Conservation (phyloP, 2,329 filamentous ascomycete genomes). For the Chaetomiaceae sp. region DNA sequence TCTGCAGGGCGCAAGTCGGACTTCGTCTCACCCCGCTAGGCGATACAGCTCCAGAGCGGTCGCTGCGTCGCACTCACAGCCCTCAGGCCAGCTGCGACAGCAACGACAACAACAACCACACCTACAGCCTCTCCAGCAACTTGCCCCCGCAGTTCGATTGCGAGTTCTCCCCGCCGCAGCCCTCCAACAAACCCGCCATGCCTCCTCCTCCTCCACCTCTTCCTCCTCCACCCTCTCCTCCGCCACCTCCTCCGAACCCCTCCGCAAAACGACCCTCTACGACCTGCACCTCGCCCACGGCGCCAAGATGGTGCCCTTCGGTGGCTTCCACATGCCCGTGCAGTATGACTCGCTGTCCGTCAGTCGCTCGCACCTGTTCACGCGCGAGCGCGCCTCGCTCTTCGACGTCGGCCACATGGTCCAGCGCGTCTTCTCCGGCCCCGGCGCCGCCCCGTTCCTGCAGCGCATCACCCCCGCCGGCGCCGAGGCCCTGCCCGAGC, state of each 20-base stretch:
- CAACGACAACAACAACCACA: neutral
- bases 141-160: neutral
- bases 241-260: conserved; percentile 13
- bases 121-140: neutral
- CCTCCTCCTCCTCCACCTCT: conserved; percentile 20
- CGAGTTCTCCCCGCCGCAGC: neutral
- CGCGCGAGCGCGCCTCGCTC: conserved; percentile 76
- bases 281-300: conserved; percentile 54
- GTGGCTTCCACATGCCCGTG: conserved; percentile 86
- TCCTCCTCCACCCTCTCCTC: conserved; percentile 13
- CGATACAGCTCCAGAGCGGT: neutral
- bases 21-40: conserved; percentile 13
- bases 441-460: conserved; percentile 73
- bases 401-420: conserved; percentile 98
- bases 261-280: conserved; percentile 32
- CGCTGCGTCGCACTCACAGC: neutral
- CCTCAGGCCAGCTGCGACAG: no score
- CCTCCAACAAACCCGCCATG: conserved; percentile 20
- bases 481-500: conserved; percentile 54
- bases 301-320: conserved; percentile 96
- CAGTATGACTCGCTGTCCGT: conserved; percentile 76
- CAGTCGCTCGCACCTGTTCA: conserved; percentile 82
- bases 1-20: conserved; percentile 16
- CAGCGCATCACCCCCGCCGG: conserved; percentile 77
- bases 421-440: conserved; percentile 78